Evolutionary conservation across 1,139 yeast species (phyloP).

Genomic region (Pichia sp.): DNA sequence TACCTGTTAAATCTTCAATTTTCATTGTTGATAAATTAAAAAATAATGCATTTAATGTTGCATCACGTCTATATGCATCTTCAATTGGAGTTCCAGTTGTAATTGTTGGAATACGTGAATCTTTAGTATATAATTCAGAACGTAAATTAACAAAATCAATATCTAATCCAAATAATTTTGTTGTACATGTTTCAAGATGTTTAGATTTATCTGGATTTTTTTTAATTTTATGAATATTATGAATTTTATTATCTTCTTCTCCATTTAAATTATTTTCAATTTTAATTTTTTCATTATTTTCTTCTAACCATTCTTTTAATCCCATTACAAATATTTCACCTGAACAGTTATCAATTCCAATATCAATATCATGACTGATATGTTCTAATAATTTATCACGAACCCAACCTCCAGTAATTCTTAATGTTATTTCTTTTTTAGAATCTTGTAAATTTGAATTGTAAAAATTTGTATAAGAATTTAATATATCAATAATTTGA

Average conservation of each 20-base stretch:
- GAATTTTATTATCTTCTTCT: conserved; percentile 30
- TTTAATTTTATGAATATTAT: conserved; percentile 66
- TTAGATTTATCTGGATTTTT: conserved; percentile 92
- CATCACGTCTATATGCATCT: conserved; percentile 91
- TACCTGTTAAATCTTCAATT: conserved; percentile 79
- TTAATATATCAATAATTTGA: conserved; percentile 24
- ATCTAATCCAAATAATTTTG: conserved; percentile 71
- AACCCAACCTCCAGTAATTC: conserved; percentile 99
- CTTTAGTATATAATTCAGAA: conserved; percentile 75
- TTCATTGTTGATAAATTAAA: conserved; percentile 62
- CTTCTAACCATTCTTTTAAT: conserved; percentile 47
- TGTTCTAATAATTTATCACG: conserved; percentile 83
- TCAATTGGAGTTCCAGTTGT: conserved; percentile 84
- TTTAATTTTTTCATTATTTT: conserved; percentile 30
- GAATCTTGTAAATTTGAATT: conserved; percentile 15
- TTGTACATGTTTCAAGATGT: conserved; percentile 94
- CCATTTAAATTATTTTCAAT: conserved; percentile 30
- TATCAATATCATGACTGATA: conserved; percentile 81
- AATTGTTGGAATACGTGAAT: conserved; percentile 71
- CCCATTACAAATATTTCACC: conserved; percentile 82
- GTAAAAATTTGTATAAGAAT: conserved; percentile 25
- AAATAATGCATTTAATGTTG: conserved; percentile 86
- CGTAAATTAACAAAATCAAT: conserved; percentile 90
- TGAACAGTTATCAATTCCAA: conserved; percentile 75
- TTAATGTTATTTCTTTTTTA: conserved; percentile 38